Evolutionary conservation across 2,329 filamentous ascomycete species (phyloP).

Genomic region (Neonectria neomacrospora): DNA sequence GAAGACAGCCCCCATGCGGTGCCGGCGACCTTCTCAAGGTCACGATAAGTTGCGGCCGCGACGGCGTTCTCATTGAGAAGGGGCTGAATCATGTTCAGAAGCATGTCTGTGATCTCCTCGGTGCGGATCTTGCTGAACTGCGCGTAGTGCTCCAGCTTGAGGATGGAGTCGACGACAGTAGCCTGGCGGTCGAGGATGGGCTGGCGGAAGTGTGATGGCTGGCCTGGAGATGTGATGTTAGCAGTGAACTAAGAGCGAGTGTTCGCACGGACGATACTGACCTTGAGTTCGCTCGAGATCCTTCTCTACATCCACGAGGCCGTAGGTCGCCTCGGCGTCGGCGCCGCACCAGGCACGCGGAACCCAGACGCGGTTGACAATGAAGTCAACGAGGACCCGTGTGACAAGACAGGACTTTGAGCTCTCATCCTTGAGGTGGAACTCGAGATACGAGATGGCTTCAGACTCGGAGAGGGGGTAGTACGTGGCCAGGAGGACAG

Average conservation of each 20-base stretch:
- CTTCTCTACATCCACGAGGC: conserved; percentile 51
- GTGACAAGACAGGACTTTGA: conserved; percentile 57
- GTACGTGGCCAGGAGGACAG: conserved; percentile 52
- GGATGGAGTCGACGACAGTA: conserved; percentile 51
- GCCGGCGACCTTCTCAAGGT: conserved; percentile 55
- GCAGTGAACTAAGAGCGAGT: neutral
- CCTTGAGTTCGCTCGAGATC: conserved; percentile 51
- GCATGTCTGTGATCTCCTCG: conserved; percentile 56
- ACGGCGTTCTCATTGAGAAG: conserved; percentile 52
- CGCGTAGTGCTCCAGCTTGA: conserved; percentile 47
- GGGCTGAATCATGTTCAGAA: conserved; percentile 52
- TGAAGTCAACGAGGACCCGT: conserved; percentile 55
- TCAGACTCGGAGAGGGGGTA: conserved; percentile 52
- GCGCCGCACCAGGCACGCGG: conserved; percentile 54
- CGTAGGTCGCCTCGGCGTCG: conserved; percentile 49
- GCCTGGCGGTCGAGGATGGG: conserved; percentile 54
- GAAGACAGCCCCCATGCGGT: conserved; percentile 58
- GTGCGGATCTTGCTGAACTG: conserved; percentile 49
- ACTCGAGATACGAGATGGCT: conserved; percentile 54
- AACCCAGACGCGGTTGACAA: conserved; percentile 56
- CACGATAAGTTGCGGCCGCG: conserved; percentile 52
- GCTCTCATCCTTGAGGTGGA: conserved; percentile 53
- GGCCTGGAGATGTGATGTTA: conserved; percentile 43
- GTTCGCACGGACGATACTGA: conserved; percentile 29
- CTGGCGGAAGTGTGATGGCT: conserved; percentile 50